Conservation (phyloP, 805 yeast species). For the Candida krabiensis region DNA sequence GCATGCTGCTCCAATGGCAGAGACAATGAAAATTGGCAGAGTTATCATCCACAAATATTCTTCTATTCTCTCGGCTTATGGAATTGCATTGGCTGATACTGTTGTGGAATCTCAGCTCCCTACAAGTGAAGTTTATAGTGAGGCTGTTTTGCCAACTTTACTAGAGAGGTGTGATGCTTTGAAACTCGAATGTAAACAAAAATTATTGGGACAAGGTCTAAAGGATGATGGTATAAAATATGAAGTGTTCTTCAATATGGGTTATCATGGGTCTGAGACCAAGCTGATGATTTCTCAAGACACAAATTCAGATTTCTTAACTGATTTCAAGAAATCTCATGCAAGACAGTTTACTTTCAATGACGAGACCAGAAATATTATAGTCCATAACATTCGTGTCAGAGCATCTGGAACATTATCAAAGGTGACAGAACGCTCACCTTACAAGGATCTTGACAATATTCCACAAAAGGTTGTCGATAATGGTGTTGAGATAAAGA, state of each 20-base stretch:
- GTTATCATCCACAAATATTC: conserved; percentile 74
- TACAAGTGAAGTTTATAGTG: conserved; percentile 43
- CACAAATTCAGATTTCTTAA: conserved; percentile 29
- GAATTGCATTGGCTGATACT: not conserved
- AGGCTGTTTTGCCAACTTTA: conserved; percentile 33
- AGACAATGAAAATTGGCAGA: conserved; percentile 56
- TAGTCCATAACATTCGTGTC: conserved; percentile 70
- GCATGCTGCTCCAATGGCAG: conserved; percentile 71
- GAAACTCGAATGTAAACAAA: conserved; percentile 37
- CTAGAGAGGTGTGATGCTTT: conserved; percentile 46
- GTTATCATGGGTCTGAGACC: conserved; percentile 85
- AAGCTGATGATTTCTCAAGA: conserved; percentile 57
- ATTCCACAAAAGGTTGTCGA: not conserved
- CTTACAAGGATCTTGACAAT: conserved; percentile 6
- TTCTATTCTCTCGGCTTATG: conserved; percentile 53
- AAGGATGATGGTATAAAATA: conserved; percentile 39
- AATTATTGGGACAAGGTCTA: conserved; percentile 53
- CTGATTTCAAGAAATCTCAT: conserved; percentile 53
- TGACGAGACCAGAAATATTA: conserved; percentile 46
- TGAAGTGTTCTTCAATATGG: conserved; percentile 69
- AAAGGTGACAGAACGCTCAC: conserved; percentile 37
- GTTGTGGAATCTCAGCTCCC: conserved; percentile 68
- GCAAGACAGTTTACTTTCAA: conserved; percentile 70
- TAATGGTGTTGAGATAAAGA: not conserved
- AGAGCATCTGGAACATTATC: conserved; percentile 55